A percentile compares a stretch with the other conserved stretches of the same genome.
phyloP scores from a whole-genome alignment of 2,329 filamentous ascomycete species.

The Pleoardoris graminearum region DNA sequence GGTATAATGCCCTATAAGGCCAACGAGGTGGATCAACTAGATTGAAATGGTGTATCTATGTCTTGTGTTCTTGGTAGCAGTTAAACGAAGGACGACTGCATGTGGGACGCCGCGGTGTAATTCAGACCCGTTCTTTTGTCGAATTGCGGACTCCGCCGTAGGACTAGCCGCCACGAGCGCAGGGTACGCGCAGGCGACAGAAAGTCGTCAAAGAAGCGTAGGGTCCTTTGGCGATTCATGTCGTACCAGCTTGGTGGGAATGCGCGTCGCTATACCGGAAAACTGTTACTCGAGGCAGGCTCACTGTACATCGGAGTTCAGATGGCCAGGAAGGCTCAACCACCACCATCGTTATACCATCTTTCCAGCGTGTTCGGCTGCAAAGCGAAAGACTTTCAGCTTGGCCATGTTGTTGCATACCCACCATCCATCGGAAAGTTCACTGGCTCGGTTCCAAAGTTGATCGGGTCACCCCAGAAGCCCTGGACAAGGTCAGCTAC shows the following conservation, averaged over 20 bases:
- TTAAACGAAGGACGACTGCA: background rate
- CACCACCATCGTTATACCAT: no score
- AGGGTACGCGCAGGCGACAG: background rate
- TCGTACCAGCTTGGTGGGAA: no score
- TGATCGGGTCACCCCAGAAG: slow-evolving; percentile 45
- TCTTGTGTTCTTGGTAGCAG: no score
- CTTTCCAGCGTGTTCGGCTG: background rate
- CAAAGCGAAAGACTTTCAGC: background rate
- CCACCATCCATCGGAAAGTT: slow-evolving; percentile 12
- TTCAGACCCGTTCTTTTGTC: background rate
- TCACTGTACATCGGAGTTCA: no score
- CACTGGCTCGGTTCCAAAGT: slow-evolving; percentile 35
- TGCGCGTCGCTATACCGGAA: no score
- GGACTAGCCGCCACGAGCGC: background rate
- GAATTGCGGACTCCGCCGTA: slow-evolving; percentile 1
- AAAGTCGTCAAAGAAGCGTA: background rate
- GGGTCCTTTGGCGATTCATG: background rate
- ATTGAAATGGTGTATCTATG: no score
- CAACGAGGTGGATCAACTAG: no score
- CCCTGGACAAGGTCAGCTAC: slow-evolving; percentile 27
- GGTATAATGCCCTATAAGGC: no score
- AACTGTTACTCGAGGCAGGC: no score
- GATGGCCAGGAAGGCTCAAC: no score
- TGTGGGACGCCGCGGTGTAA: background rate
- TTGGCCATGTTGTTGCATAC: background rate